Conservation (phyloP, 345 rosid genomes). For the Balakata baccata region DNA sequence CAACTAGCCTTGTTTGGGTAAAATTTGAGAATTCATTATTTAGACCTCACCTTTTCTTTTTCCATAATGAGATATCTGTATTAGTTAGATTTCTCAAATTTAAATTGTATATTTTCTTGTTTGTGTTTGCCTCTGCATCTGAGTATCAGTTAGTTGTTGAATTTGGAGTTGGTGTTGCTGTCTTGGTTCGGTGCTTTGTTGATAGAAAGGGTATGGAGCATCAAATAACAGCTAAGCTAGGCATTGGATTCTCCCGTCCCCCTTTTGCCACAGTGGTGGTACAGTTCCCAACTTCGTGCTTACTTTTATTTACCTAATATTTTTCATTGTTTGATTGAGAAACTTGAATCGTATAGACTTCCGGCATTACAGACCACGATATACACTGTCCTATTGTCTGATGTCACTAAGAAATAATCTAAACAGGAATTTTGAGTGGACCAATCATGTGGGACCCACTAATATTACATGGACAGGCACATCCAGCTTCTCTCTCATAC, state of each 20-base stretch:
- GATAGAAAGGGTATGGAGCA: constrained; percentile 61
- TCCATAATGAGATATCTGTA: background rate
- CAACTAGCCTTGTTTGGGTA: constrained; percentile 87
- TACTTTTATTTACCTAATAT: background rate
- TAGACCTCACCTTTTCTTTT: constrained; percentile 1
- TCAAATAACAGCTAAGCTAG: constrained; percentile 75
- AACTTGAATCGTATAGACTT: background rate
- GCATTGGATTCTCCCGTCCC: constrained; percentile 75
- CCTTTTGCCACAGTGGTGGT: constrained; percentile 82
- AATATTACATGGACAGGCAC: no score
- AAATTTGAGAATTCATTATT: constrained; percentile 19
- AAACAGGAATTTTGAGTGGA: no score
- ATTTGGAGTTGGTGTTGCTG: constrained; percentile 83
- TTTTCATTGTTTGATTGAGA: background rate
- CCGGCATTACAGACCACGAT: background rate
- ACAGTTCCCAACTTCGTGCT: constrained; percentile 25
- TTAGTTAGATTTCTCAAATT: constrained; percentile 4
- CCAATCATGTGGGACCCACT: no score
- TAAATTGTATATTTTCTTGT: constrained; percentile 4
- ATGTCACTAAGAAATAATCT: background rate
- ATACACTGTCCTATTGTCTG: background rate
- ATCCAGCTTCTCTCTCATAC: no score
- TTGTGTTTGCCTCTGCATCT: constrained; percentile 14
- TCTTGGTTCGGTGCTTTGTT: constrained; percentile 81
- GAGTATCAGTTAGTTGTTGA: constrained; percentile 71